Evolutionary conservation across 805 yeast genomes (phyloP).

Genomic region (Cyberlindnera saturnus): DNA sequence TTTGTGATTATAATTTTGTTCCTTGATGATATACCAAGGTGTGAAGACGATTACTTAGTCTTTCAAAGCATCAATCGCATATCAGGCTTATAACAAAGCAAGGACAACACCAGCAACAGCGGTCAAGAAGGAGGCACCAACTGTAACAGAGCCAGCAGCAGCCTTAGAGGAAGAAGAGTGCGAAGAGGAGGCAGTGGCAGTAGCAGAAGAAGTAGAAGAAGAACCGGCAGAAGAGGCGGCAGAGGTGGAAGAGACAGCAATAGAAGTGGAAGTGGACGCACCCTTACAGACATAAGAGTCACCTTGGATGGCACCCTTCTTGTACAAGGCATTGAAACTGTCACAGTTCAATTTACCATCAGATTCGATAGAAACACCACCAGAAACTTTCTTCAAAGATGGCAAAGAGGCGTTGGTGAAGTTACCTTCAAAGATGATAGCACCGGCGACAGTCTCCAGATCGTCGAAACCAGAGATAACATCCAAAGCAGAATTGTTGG

Average conservation of each 20-base stretch:
- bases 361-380: slow-evolving; percentile 85
- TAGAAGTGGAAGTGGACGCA: slow-evolving; percentile 46
- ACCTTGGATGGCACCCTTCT: slow-evolving; percentile 84
- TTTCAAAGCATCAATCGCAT: too few relatives aligned
- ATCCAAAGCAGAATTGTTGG: slow-evolving; percentile 73
- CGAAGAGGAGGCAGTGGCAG: slow-evolving; percentile 14
- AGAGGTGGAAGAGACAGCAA: slow-evolving; percentile 28
- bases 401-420: slow-evolving; percentile 76
- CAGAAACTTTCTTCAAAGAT: slow-evolving; percentile 70
- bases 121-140: slow-evolving; percentile 41
- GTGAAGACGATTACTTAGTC: too few relatives aligned
- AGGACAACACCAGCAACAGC: slow-evolving; percentile 36
- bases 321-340: slow-evolving; percentile 64
- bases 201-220: slow-evolving; percentile 22
- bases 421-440: slow-evolving; percentile 74
- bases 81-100: slow-evolving; percentile 39
- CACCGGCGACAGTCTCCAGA: slow-evolving; percentile 79
- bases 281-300: slow-evolving; percentile 74
- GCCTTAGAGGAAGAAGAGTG: slow-evolving; percentile 25
- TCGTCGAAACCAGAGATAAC: slow-evolving; percentile 67
- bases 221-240: slow-evolving; percentile 24
- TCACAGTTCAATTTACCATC: slow-evolving; percentile 77
- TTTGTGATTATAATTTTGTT: not conserved
- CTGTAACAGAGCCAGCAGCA: slow-evolving; percentile 35
- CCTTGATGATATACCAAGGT: too few relatives aligned